A percentile compares a stretch with the other conserved stretches of the same genome.
These are phyloP conservation scores for Caryocar brasiliense DNA, from an alignment of 441 rosid genomes.

Conservation along the genomic window DNA sequence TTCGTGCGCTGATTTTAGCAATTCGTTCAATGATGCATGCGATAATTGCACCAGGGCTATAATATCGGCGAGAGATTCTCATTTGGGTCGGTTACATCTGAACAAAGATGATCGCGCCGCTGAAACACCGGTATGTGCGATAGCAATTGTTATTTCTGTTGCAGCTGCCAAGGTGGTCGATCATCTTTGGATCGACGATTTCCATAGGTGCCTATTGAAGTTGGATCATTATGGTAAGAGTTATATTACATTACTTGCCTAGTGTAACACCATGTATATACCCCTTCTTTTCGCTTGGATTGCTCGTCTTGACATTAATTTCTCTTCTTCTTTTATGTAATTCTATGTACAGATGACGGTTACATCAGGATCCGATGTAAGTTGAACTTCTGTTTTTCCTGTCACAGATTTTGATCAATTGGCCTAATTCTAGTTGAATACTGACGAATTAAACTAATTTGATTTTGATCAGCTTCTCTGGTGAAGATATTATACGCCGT, in stretches of 20 bases:
- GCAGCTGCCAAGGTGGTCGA: constrained; percentile 20
- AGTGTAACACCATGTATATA: no score
- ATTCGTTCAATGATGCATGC: constrained; percentile 26
- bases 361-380: constrained; percentile 36
- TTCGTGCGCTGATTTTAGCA: constrained; percentile 22
- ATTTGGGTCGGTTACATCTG: background rate
- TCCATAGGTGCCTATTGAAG: constrained; percentile 36
- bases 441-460: no score
- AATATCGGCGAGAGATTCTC: background rate
- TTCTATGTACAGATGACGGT: constrained; percentile 34
- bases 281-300: background rate
- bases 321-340: constrained; percentile 7
- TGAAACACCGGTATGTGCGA: constrained; percentile 19
- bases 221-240: constrained; percentile 32
- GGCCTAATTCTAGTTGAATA: no score
- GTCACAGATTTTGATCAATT: background rate
- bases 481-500: constrained; percentile 18
- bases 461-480: constrained; percentile 24
- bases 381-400: constrained; percentile 7
- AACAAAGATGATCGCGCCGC: background rate
- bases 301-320: constrained; percentile 1
- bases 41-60: constrained; percentile 22
- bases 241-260: no score
- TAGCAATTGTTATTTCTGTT: constrained; percentile 31
- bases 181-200: constrained; percentile 17